Percentiles rank a stretch among this genome's conserved stretches.
Evolutionary conservation across 1,284 basidiomycete species (phyloP).

Genomic region (Sanghuangporus weigelae): DNA sequence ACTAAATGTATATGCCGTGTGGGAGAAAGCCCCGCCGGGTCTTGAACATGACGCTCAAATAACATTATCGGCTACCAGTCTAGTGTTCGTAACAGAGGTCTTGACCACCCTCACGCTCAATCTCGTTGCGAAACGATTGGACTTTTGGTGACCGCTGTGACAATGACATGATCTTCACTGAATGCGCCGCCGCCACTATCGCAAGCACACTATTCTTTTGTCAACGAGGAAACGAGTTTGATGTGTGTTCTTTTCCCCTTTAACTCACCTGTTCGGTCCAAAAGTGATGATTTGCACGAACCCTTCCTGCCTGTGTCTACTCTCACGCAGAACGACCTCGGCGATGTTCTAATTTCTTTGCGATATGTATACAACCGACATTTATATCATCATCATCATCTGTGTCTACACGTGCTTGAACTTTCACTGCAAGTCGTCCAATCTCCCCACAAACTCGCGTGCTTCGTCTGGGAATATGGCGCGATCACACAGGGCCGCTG

Average conservation of each 20-base stretch:
- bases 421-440: neutral
- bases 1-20: conserved; percentile 13
- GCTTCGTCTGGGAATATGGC: conserved; percentile 3
- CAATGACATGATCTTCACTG: neutral
- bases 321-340: neutral
- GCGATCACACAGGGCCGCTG: conserved; percentile 2
- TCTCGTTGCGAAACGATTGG: conserved; percentile 12
- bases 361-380: neutral
- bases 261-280: neutral
- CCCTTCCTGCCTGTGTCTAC: neutral
- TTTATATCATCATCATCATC: conserved; percentile 4
- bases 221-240: neutral
- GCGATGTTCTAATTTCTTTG: conserved; percentile 10
- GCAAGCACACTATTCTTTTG: neutral
- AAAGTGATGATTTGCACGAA: neutral
- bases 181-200: neutral
- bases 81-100: conserved; percentile 17
- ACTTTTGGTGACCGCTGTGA: conserved; percentile 12
- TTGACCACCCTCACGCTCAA: conserved; percentile 19
- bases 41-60: conserved; percentile 17
- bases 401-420: conserved; percentile 13
- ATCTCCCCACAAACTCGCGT: neutral
- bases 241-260: neutral
- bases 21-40: conserved; percentile 14
- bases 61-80: conserved; percentile 9